Percentiles rank a stretch among this genome's conserved stretches.
Evolutionary conservation across 2,329 filamentous ascomycete genomes (phyloP).

Genomic region (Penicillium sp.): DNA sequence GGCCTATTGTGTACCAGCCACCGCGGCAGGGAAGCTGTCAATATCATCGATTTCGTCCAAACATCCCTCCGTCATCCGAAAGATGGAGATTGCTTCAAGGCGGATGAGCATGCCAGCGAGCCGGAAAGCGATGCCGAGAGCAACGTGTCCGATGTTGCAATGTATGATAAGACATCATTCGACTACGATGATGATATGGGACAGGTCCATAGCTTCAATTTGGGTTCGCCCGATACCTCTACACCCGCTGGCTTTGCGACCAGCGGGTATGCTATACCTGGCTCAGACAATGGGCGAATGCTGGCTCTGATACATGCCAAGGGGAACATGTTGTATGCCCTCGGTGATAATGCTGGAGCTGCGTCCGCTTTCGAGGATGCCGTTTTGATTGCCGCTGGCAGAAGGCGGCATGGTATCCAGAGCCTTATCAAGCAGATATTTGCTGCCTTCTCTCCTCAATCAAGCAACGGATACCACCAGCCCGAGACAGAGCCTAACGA

Average conservation of each 20-base stretch:
- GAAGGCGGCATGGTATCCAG: conserved; percentile 71
- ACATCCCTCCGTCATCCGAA: conserved; percentile 65
- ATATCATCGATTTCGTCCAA: conserved; percentile 86
- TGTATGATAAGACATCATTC: conserved; percentile 63
- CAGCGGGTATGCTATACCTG: conserved; percentile 84
- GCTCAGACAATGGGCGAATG: conserved; percentile 88
- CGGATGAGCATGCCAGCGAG: conserved; percentile 64
- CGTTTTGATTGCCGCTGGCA: conserved; percentile 83
- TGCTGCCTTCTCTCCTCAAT: conserved; percentile 65
- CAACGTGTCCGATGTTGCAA: conserved; percentile 57
- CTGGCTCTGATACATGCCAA: conserved; percentile 95
- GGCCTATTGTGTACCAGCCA: conserved; percentile 83
- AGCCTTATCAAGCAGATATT: conserved; percentile 81
- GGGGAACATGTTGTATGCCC: conserved; percentile 94
- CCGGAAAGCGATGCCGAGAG: conserved; percentile 63
- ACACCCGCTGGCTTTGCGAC: conserved; percentile 67
- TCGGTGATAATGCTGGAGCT: conserved; percentile 80
- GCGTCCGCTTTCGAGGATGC: conserved; percentile 94
- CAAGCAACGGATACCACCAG: conserved; percentile 47
- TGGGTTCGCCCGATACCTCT: conserved; percentile 36
- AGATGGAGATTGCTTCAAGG: conserved; percentile 55
- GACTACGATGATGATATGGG: conserved; percentile 60
- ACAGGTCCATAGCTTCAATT: conserved; percentile 33
- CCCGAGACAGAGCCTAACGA: conserved; percentile 50
- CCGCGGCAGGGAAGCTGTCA: conserved; percentile 81